Base-by-base conservation (phyloP, 2,329 filamentous ascomycete genomes). In the Clonostachys chloroleuca region DNA sequence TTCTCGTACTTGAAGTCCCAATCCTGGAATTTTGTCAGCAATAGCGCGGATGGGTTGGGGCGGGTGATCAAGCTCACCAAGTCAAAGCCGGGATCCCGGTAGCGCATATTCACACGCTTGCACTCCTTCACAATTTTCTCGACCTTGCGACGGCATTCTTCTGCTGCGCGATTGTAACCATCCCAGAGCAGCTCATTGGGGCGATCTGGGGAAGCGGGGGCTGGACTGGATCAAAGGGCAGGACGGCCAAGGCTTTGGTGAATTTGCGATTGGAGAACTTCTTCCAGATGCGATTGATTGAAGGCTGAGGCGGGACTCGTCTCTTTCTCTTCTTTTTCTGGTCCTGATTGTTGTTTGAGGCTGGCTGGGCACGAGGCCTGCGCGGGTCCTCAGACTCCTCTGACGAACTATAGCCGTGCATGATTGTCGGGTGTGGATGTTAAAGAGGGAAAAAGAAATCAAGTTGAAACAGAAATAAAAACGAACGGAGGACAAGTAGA, bases 61-160 rank as follows among this genome's bases (percentile, higher is more conserved):
- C 16, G 37, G 24, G 17, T 12, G 9, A 14, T 45, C 13, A 24
- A 5, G 17, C 76, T 61, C 59, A 81, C 78, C 60, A 82, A 57
- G 54, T 81, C 78, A 63, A 73, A 82, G 2, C 74, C 77, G 1
- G 81, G 79, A 53, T 88, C 85, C 20, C 87, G 78, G 60, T 94
- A 95, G 57, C 89, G 86, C 61, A 86, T 86, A 57, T 95, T 95
- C 36, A 91, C 75, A 18, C 87, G 75, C 52, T 77, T 74, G 65
- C 89, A 94, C 56, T 83, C 79, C 51, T 77, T 68, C 43, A 81
- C 78, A 49, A 83, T 83, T 59, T 81, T 82, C 42, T 73, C 66
- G 34, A 75, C 86, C 65, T 73, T 86, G 42, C 78, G 75, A 17
- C 73, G 74, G 59, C 85, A 89, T 55, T 84, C 79, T 17, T 82